Percentiles rank a stretch among this genome's conserved stretches.
Conservation (phyloP, 2,329 filamentous ascomycete species). For the Zarea fungicola region DNA sequence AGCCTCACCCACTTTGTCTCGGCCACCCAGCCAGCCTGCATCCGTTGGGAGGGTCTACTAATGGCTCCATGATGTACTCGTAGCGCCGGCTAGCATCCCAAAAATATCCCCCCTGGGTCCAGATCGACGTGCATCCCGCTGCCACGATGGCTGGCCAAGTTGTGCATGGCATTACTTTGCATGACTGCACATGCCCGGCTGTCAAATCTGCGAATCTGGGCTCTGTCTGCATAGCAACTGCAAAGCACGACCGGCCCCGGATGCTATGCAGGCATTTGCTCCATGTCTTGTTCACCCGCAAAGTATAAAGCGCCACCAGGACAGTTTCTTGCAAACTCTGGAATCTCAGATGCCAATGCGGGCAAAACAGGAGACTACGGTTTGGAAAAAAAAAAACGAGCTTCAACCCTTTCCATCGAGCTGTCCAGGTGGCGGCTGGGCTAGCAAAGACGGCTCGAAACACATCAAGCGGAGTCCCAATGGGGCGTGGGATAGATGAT, state of each 20-base stretch:
- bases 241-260: not conserved
- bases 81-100: constrained; percentile 9
- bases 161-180: constrained; percentile 10
- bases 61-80: not conserved
- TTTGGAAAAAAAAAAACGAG: too few species aligned
- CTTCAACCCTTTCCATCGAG: not conserved
- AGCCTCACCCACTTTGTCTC: not conserved
- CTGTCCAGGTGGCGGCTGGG: not conserved
- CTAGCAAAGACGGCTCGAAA: not conserved
- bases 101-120: constrained; percentile 1
- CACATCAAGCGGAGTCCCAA: constrained; percentile 1
- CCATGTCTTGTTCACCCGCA: not conserved
- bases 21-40: too few species aligned
- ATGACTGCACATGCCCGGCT: constrained; percentile 8
- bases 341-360: not conserved
- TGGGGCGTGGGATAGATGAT: too few species aligned
- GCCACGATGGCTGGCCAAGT: not conserved
- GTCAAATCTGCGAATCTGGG: constrained; percentile 4
- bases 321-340: too few species aligned
- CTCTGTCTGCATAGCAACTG: too few species aligned
- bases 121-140: constrained; percentile 11
- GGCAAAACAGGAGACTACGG: too few species aligned
- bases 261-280: not conserved
- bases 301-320: not conserved
- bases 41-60: too few species aligned